phyloP scores from a whole-genome alignment of 768 basidiomycete species.

The Coprinopsis strossmayeri region DNA sequence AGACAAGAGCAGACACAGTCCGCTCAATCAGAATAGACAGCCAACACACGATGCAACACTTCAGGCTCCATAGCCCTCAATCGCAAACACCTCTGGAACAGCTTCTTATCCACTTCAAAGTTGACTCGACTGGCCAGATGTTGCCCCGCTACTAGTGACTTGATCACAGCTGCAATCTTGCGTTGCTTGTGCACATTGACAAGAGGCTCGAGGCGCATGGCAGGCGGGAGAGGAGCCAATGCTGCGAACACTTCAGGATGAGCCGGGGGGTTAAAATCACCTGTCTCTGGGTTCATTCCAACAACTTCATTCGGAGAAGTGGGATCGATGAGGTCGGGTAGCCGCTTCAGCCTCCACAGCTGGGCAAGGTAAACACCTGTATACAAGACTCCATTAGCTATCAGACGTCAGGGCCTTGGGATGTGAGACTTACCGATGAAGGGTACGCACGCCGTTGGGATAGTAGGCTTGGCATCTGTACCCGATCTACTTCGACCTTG shows the following conservation, averaged over 20 bases:
- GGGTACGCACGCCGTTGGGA: slow-evolving; percentile 63
- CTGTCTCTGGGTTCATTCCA: slow-evolving; percentile 53
- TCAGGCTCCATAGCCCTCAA: slow-evolving; percentile 58
- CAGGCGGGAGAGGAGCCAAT: slow-evolving; percentile 61
- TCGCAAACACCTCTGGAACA: slow-evolving; percentile 70
- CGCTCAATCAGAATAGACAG: neutral
- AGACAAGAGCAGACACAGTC: neutral
- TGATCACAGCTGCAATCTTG: slow-evolving; percentile 73
- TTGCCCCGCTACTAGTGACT: slow-evolving; percentile 74
- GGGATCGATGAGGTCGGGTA: slow-evolving; percentile 81
- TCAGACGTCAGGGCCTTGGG: neutral
- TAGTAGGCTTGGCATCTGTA: slow-evolving; percentile 30
- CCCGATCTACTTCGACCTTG: slow-evolving; percentile 31
- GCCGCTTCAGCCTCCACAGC: slow-evolving; percentile 52
- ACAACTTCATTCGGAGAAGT: slow-evolving; percentile 69
- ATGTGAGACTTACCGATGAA: slow-evolving; percentile 58
- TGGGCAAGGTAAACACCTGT: slow-evolving; percentile 75
- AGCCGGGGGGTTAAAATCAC: slow-evolving; percentile 60
- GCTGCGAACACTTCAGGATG: slow-evolving; percentile 77
- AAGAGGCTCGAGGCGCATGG: slow-evolving; percentile 78
- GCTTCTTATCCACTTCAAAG: slow-evolving; percentile 64
- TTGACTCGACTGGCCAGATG: slow-evolving; percentile 73
- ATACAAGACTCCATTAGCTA: slow-evolving; percentile 3
- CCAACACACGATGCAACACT: slow-evolving; percentile 32
- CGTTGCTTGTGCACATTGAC: slow-evolving; percentile 90